A percentile compares a stretch with the other conserved stretches of the same genome.
Evolutionary conservation across 176 grass and related monocot species (phyloP).

Genomic region (Bolboschoenus planiculmis): DNA sequence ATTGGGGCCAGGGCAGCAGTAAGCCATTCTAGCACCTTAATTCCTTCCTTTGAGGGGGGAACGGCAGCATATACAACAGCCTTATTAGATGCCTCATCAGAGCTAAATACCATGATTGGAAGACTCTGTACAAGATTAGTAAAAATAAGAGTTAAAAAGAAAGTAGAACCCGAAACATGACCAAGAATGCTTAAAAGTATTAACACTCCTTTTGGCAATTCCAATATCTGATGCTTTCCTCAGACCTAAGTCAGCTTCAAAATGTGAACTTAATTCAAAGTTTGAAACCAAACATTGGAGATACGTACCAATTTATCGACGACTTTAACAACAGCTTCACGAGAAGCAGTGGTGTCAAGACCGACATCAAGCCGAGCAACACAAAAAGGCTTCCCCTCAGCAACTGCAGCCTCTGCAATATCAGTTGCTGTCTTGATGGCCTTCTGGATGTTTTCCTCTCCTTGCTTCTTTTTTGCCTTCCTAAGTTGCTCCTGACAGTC

Average conservation of each 20-base stretch:
- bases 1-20: conserved; percentile 67
- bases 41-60: conserved; percentile 39
- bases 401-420: conserved; percentile 56
- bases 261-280: neutral
- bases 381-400: conserved; percentile 56
- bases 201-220: neutral
- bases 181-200: neutral
- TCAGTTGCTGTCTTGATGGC: conserved; percentile 56
- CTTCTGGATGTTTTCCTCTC: conserved; percentile 78
- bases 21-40: conserved; percentile 82
- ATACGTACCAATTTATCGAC: conserved; percentile 51
- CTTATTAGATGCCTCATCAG: conserved; percentile 63
- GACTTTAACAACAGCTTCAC: conserved; percentile 82
- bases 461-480: conserved; percentile 88
- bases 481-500: conserved; percentile 61
- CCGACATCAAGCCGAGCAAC: conserved; percentile 55
- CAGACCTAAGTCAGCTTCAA: neutral
- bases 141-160: neutral
- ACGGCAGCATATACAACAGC: conserved; percentile 71
- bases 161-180: neutral
- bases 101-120: conserved; percentile 84
- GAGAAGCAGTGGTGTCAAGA: conserved; percentile 64
- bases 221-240: neutral
- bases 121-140: conserved; percentile 35
- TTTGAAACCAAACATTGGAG: neutral